Evolutionary conservation across 139 green algal species (phyloP).

Genomic region (Picochlorum costavermella): DNA sequence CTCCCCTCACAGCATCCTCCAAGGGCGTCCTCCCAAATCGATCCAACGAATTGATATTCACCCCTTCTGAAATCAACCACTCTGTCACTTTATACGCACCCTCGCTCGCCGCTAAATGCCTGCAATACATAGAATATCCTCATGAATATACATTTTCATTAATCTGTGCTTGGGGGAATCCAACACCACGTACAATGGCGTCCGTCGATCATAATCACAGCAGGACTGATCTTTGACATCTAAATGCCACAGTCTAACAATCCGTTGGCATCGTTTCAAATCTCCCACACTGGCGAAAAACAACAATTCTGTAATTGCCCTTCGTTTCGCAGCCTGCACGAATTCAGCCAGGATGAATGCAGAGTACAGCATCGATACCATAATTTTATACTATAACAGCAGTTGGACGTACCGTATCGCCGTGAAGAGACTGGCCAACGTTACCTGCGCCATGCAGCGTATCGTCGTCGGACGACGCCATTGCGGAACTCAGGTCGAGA

Average conservation of each 20-base stretch:
- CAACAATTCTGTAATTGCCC: conserved; percentile 79
- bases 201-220: conserved; percentile 80
- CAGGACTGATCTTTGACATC: conserved; percentile 58
- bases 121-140: conserved; percentile 24
- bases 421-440: conserved; percentile 22
- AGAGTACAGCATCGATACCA: no score
- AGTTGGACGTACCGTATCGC: conserved; percentile 17
- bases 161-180: no score
- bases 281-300: conserved; percentile 83
- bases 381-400: no score
- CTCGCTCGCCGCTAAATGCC: conserved; percentile 71
- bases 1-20: conserved; percentile 76
- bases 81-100: conserved; percentile 65
- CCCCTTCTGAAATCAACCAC: conserved; percentile 68
- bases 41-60: conserved; percentile 62
- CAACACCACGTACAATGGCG: conserved; percentile 58
- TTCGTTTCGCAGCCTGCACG: conserved; percentile 61
- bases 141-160: neutral
- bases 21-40: conserved; percentile 73
- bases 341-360: neutral
- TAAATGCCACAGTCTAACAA: conserved; percentile 61
- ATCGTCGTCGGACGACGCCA: neutral
- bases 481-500: neutral
- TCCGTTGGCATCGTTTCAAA: conserved; percentile 54
- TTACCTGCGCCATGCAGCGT: conserved; percentile 6